Evolutionary conservation across 768 basidiomycete genomes (phyloP).

Genomic region (Leccinum subtestaceum): DNA sequence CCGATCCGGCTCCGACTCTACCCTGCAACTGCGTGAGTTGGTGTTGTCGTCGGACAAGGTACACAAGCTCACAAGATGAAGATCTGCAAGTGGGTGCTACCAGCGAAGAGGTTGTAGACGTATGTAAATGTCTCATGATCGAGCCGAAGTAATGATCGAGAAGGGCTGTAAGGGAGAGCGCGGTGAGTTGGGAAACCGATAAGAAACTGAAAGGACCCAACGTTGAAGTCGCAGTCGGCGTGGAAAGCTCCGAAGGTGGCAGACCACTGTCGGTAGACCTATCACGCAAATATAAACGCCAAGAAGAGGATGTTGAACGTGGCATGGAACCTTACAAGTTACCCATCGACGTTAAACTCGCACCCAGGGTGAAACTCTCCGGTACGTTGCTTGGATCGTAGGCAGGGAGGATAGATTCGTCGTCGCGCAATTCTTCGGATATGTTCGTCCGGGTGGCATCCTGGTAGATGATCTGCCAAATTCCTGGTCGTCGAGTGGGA

Average conservation of each 20-base stretch:
- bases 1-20: slow-evolving; percentile 28
- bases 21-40: slow-evolving; percentile 21
- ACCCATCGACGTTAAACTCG: not conserved
- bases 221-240: not conserved
- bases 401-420: slow-evolving; percentile 20
- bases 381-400: slow-evolving; percentile 17
- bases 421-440: not conserved
- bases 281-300: not conserved
- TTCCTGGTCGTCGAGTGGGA: slow-evolving; percentile 10
- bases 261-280: slow-evolving; percentile 8
- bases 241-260: slow-evolving; percentile 6
- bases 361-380: not conserved
- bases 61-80: slow-evolving; percentile 45
- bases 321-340: slow-evolving; percentile 1
- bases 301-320: not conserved
- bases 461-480: slow-evolving; percentile 25
- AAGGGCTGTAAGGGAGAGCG: slow-evolving; percentile 14
- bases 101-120: slow-evolving; percentile 47
- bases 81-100: slow-evolving; percentile 45
- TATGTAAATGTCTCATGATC: slow-evolving; percentile 35
- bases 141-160: slow-evolving; percentile 24
- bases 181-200: slow-evolving; percentile 9
- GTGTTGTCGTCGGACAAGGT: not conserved
- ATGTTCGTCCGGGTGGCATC: slow-evolving; percentile 7
- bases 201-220: slow-evolving; percentile 7